These are phyloP conservation scores for Pleurostoma richardsiae DNA, from an alignment of 2,329 filamentous ascomycete genomes.

Conservation along the genomic window DNA sequence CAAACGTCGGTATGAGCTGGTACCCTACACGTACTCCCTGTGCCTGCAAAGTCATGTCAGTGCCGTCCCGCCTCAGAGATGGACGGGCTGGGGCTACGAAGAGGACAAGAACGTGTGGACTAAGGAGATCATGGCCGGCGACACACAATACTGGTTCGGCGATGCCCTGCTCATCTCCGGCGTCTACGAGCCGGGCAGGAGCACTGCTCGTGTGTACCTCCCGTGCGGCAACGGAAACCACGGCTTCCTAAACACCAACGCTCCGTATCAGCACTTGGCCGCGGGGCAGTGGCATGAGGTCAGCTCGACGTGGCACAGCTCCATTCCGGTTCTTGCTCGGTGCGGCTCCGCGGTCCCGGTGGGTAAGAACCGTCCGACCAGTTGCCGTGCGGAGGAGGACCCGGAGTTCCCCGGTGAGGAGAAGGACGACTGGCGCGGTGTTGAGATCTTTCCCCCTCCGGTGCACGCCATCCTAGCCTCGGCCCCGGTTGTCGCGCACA, in stretches of 20 bases:
- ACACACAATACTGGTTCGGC: constrained; percentile 70
- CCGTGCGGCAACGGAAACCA: constrained; percentile 40
- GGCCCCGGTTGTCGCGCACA: background rate
- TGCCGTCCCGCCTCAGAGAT: constrained; percentile 62
- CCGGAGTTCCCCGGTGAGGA: constrained; percentile 20
- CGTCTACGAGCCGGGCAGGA: constrained; percentile 57
- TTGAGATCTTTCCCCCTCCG: constrained; percentile 27
- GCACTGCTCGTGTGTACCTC: constrained; percentile 54
- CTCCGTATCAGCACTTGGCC: constrained; percentile 44
- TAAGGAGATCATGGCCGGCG: constrained; percentile 52
- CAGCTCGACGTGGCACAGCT: constrained; percentile 20
- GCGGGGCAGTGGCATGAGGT: constrained; percentile 23
- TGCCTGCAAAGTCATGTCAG: constrained; percentile 55
- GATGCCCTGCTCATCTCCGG: constrained; percentile 61
- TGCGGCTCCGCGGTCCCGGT: constrained; percentile 25
- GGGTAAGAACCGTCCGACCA: constrained; percentile 21
- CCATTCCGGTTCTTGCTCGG: constrained; percentile 23
- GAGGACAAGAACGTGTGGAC: constrained; percentile 62
- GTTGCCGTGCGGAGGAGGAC: constrained; percentile 15
- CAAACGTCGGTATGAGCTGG: constrained; percentile 64
- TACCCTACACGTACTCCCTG: constrained; percentile 67
- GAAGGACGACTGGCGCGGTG: constrained; percentile 24
- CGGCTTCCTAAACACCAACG: constrained; percentile 55
- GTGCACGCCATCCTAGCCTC: constrained; percentile 2
- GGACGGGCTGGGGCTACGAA: constrained; percentile 72